Percentiles rank a stretch among this genome's conserved stretches.
Conservation (phyloP, 164 flowering plant species). For the Annona cherimola region DNA sequence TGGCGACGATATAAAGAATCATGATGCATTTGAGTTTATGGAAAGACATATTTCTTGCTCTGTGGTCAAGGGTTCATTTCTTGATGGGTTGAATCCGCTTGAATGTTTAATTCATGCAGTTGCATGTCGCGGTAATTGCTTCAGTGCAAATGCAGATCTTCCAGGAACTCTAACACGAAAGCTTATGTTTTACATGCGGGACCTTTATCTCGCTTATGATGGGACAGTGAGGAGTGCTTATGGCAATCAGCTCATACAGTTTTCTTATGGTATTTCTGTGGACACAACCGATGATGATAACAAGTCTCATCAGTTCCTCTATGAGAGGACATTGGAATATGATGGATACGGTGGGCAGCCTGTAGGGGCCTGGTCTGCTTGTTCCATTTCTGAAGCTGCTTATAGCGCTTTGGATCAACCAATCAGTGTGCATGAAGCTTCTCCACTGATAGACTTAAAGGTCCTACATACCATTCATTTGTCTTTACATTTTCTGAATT, state of each 20-base stretch:
- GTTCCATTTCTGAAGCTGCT: slow-evolving; percentile 89
- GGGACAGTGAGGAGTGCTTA: slow-evolving; percentile 85
- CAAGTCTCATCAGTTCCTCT: background rate
- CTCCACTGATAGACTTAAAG: slow-evolving; percentile 77
- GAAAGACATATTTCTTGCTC: slow-evolving; percentile 52
- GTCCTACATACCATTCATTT: slow-evolving; percentile 23
- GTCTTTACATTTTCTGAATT: background rate
- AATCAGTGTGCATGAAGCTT: slow-evolving; percentile 52
- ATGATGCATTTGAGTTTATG: slow-evolving; percentile 19
- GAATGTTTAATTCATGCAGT: slow-evolving; percentile 81
- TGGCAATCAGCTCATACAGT: slow-evolving; percentile 82
- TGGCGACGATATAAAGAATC: slow-evolving; percentile 2
- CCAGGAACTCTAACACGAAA: slow-evolving; percentile 75
- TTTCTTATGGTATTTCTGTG: slow-evolving; percentile 36
- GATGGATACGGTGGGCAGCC: slow-evolving; percentile 58
- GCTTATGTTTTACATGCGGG: slow-evolving; percentile 88
- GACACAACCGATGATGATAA: slow-evolving; percentile 9
- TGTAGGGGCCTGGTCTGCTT: slow-evolving; percentile 80
- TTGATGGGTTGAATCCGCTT: slow-evolving; percentile 67
- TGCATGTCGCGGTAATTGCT: slow-evolving; percentile 66
- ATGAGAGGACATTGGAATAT: slow-evolving; percentile 10
- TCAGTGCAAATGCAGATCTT: slow-evolving; percentile 84
- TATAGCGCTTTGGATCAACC: slow-evolving; percentile 95
- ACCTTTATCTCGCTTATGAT: slow-evolving; percentile 65
- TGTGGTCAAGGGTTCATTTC: slow-evolving; percentile 57